Evolutionary conservation across 176 grass and related monocot species (phyloP).

Genomic region (Hsuehochloa calcarea): DNA sequence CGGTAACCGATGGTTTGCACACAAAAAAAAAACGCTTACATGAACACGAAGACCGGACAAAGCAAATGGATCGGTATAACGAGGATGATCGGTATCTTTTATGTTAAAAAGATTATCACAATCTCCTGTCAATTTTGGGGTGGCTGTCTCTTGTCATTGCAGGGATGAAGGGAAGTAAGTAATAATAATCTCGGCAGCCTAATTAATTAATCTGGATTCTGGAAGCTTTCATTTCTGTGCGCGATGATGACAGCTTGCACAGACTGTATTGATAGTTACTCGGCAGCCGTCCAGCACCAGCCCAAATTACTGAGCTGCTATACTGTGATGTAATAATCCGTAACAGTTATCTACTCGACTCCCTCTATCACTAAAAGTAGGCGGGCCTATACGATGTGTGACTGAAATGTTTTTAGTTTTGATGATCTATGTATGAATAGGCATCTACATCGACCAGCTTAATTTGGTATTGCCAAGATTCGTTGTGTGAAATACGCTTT

Average conservation of each 20-base stretch:
- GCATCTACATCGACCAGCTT: background rate
- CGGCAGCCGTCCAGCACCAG: background rate
- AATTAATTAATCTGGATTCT: background rate
- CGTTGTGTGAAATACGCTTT: background rate
- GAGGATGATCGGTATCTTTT: background rate
- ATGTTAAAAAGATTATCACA: background rate
- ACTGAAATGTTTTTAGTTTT: background rate
- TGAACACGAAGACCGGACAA: background rate
- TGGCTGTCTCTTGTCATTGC: background rate
- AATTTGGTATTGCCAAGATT: background rate
- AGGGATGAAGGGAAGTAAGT: background rate
- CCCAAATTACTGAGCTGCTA: background rate
- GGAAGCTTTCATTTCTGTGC: background rate
- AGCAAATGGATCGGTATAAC: background rate
- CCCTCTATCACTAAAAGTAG: background rate
- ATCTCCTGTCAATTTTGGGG: background rate
- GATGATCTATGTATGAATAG: background rate
- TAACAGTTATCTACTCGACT: background rate
- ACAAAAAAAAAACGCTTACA: background rate
- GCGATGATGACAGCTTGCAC: background rate
- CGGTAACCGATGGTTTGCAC: too few relatives aligned
- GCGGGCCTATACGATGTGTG: background rate
- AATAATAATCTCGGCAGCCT: background rate
- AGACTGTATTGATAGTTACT: background rate
- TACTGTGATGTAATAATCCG: background rate